Evolutionary conservation across 306 rosid genomes (phyloP), one percentile per base, ranked within the genome.

Genomic region (Castanea crenata): DNA sequence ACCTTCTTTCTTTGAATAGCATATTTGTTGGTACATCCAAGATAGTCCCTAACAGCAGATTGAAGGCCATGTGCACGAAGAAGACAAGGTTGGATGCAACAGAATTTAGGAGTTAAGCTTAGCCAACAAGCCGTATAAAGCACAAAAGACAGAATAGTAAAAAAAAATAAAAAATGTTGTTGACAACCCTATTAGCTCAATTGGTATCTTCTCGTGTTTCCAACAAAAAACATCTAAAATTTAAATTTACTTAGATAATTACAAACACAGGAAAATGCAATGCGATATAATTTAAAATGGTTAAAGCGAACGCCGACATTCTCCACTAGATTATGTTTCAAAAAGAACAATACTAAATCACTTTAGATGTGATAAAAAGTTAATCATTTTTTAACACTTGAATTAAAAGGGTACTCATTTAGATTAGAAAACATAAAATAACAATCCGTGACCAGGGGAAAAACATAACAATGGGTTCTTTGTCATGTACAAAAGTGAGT

Each of bases 21-120:
- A 49, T 49, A 49, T 49, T 49, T 49, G 4, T 49, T 12, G 54
- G 54, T 12, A 49, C 38, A 55, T 29, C 38, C 57, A 65, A 65
- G 67, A 32, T 5, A 41, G 76, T 82, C 81, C 82, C 77, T 77
- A 64, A 41, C 64, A 79, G 63, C 18, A 72, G 75, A 67, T 73
- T 76, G 14, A 64, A 80, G 81, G 76, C 69, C 91, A 86, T 86
- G 89, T 84, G 86, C 82, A 76, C 25, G 68, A 69, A 9, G 7
- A 18, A 69, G 68, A 74, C 56, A 13, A 35, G 5, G 16, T 56
- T 21, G 49, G 15, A 75, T 62, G 65, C 61, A 75, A 46, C 79
- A 75, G 27, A 75, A 76, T 69, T 78, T 31, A 62, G 31, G 52
- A 19, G 16, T 11, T 71, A 38, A 38, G 79, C 67, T 61, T 56